These are phyloP conservation scores for Fusarium anguioides DNA, from an alignment of 2,329 filamentous ascomycete species.

Conservation along the genomic window DNA sequence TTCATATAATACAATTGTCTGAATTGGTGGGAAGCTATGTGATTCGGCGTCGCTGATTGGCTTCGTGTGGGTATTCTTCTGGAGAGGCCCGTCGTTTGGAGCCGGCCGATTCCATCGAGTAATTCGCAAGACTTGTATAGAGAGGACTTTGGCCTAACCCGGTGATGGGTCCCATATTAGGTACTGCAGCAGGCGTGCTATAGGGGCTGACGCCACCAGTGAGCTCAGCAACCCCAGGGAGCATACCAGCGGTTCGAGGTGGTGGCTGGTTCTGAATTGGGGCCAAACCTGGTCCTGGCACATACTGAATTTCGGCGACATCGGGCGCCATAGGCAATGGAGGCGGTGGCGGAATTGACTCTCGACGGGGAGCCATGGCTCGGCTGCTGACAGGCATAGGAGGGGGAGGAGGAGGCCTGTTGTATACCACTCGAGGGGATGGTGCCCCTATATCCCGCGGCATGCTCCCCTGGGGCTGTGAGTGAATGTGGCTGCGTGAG, in stretches of 20 bases:
- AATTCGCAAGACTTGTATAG: slow-evolving; percentile 50
- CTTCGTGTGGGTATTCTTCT: slow-evolving; percentile 58
- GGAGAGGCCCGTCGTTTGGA: slow-evolving; percentile 64
- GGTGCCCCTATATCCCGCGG: slow-evolving; percentile 57
- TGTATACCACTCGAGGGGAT: slow-evolving; percentile 56
- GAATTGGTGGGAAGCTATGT: slow-evolving; percentile 32
- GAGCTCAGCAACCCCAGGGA: slow-evolving; percentile 72
- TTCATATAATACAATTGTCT: slow-evolving; percentile 13
- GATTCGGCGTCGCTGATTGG: slow-evolving; percentile 56
- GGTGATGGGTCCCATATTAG: slow-evolving; percentile 47
- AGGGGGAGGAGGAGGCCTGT: slow-evolving; percentile 45
- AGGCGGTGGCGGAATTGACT: slow-evolving; percentile 51
- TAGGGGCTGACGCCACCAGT: slow-evolving; percentile 73
- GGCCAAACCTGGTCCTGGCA: slow-evolving; percentile 58
- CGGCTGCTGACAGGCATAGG: slow-evolving; percentile 51
- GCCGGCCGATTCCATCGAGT: slow-evolving; percentile 54
- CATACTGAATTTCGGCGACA: slow-evolving; percentile 48
- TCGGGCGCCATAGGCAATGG: slow-evolving; percentile 48
- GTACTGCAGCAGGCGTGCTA: slow-evolving; percentile 59
- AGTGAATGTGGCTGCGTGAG: slow-evolving; percentile 55
- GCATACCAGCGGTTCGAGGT: slow-evolving; percentile 55
- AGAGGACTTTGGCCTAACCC: slow-evolving; percentile 52
- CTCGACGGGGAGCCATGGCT: slow-evolving; percentile 55
- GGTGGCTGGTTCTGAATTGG: slow-evolving; percentile 62
- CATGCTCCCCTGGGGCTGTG: slow-evolving; percentile 59